Evolutionary conservation across 441 rosid species (phyloP), one percentile per base, ranked within the genome.

Genomic region (Geranium incanum): DNA sequence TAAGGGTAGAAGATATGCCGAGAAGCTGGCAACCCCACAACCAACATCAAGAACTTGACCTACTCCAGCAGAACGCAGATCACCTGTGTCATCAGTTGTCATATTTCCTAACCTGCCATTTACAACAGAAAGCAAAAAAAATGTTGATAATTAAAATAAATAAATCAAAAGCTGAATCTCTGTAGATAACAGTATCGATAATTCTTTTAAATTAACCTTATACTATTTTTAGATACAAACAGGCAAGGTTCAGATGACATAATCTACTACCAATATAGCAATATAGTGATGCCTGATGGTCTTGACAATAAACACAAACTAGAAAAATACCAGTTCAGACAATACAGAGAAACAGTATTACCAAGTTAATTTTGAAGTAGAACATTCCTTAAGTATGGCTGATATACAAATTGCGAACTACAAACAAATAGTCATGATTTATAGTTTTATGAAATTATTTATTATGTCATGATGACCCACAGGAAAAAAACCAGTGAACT

Each of bases 21-120:
- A 88, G 78, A 94, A 94, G 84, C 97, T 94, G 37, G 97, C 97
- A 77, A 94, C 99, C 39, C 99, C 99, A 78, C 99, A 94, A 63
- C 99, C 99, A 83, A 92, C 89, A 65, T 92, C 99, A 71, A 94
- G 89, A 70, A 88, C 94, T 81, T 94, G 97, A 72, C 79, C 84
- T 15, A 94, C 93, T 7, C 97, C 99, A 19, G 89, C 94, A 70
- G 97, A 88, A 70, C 79, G 83, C 36, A 94, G 89, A 81, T 94
- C 97, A 68, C 97, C 97, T 16, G 77, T 84, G 74, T 89, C 93
- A 67, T 81, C 76, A 74, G 97, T 92, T 19, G 68, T 81, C 97
- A 92, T 89, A 71, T 80, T 84, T 37, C 99, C 99, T 74, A 94
- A 79, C 89, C 99, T 94, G 82, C 72, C 72, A 41, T 16, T 62